These are phyloP conservation scores for Phytopythium cucurbitacearum DNA, from an alignment of 352 stramenopile species.

Conservation along the genomic window DNA sequence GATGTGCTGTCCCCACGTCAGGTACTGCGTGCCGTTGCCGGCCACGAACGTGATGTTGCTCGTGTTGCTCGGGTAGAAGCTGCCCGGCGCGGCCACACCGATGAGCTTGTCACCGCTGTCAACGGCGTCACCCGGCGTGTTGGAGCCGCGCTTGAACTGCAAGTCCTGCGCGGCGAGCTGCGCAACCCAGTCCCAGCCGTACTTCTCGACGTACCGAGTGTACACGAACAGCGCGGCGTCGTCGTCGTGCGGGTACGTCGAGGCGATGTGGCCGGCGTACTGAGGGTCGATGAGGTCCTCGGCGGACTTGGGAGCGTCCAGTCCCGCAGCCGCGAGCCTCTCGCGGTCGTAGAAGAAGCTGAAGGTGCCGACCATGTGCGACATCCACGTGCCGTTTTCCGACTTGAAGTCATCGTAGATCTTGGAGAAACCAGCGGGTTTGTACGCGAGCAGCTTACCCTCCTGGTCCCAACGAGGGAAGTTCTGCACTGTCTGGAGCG, in stretches of 20 bases:
- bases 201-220: constrained; percentile 35
- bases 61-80: constrained; percentile 8
- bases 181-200: constrained; percentile 47
- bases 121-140: constrained; percentile 21
- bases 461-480: constrained; percentile 37
- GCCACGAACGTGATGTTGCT: constrained; percentile 16
- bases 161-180: constrained; percentile 35
- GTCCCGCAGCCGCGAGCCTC: neutral
- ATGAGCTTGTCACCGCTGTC: constrained; percentile 25
- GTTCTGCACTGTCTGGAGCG: constrained; percentile 48
- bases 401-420: constrained; percentile 41
- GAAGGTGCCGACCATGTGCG: constrained; percentile 33
- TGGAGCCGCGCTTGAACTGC: constrained; percentile 25
- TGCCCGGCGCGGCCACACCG: constrained; percentile 8
- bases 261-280: constrained; percentile 34
- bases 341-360: constrained; percentile 29
- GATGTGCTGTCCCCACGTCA: constrained; percentile 44
- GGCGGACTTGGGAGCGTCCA: constrained; percentile 12
- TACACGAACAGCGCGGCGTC: constrained; percentile 46
- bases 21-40: constrained; percentile 21
- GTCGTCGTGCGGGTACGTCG: constrained; percentile 41
- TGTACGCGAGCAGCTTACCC: constrained; percentile 43
- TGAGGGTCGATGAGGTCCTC: constrained; percentile 24
- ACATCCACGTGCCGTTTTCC: constrained; percentile 24
- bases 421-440: constrained; percentile 40